phyloP scores from a whole-genome alignment of 1,139 yeast genomes.

The Geotrichum citri-aurantii region DNA sequence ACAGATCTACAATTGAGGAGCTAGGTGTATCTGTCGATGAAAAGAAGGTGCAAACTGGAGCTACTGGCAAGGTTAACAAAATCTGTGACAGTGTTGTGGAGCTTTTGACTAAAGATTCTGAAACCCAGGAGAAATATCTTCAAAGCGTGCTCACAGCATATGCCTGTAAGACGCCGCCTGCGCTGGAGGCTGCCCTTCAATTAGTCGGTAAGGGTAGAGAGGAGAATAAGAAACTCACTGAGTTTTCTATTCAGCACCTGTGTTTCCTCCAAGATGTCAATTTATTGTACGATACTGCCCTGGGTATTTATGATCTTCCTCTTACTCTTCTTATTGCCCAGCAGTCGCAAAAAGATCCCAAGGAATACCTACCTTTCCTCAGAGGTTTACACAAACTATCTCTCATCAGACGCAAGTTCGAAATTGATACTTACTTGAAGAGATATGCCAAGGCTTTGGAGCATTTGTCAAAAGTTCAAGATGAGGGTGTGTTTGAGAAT shows the following conservation, averaged over 20 bases:
- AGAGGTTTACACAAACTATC: constrained; percentile 69
- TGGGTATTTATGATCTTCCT: constrained; percentile 77
- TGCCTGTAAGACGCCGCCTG: constrained; percentile 88
- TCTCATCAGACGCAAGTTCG: constrained; percentile 60
- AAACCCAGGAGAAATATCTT: constrained; percentile 52
- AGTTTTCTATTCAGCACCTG: constrained; percentile 64
- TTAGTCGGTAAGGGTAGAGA: constrained; percentile 47
- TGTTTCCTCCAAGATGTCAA: constrained; percentile 91
- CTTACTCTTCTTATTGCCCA: constrained; percentile 83
- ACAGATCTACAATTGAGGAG: constrained; percentile 55
- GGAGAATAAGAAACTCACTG: constrained; percentile 37
- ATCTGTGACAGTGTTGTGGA: constrained; percentile 68
- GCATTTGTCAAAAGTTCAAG: constrained; percentile 51
- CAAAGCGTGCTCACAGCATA: constrained; percentile 86
- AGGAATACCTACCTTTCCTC: constrained; percentile 89
- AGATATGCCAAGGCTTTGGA: constrained; percentile 61
- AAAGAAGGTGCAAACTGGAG: background rate
- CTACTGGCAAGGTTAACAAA: constrained; percentile 55
- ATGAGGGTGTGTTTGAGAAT: constrained; percentile 35
- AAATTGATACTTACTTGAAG: constrained; percentile 75
- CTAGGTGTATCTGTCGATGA: background rate
- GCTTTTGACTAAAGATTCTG: constrained; percentile 45
- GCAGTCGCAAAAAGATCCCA: constrained; percentile 95
- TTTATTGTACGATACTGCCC: constrained; percentile 67
- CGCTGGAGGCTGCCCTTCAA: constrained; percentile 63